Evolutionary conservation across 2,329 filamentous ascomycete species (phyloP).

Genomic region (Paraphoma chrysanthemicola): DNA sequence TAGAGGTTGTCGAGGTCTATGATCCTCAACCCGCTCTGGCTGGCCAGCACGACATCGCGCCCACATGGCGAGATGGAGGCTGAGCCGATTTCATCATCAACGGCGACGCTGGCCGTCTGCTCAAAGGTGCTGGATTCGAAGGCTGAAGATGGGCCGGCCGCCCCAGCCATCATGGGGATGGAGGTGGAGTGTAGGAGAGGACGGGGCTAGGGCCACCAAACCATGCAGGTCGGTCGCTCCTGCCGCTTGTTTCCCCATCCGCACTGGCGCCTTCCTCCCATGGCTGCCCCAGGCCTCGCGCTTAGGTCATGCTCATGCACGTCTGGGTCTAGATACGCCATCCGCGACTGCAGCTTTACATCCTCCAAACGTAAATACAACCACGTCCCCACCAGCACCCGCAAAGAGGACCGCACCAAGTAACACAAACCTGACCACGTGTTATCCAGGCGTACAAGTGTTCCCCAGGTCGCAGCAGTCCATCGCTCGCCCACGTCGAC

Average conservation of each 20-base stretch:
- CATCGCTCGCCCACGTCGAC: not conserved
- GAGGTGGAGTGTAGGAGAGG: constrained; percentile 4
- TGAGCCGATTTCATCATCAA: constrained; percentile 80
- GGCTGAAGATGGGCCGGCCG: constrained; percentile 56
- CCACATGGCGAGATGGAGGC: constrained; percentile 93
- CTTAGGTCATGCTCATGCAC: not conserved
- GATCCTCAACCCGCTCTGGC: constrained; percentile 84
- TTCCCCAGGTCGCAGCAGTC: constrained; percentile 8
- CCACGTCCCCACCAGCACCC: not conserved
- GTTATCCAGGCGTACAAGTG: constrained; percentile 1
- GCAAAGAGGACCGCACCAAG: constrained; percentile 2
- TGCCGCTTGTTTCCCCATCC: not conserved
- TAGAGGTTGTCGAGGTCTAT: constrained; percentile 92
- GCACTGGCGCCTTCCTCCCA: not conserved
- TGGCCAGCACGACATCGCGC: constrained; percentile 86
- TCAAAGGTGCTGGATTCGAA: constrained; percentile 90
- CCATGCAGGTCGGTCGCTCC: constrained; percentile 1
- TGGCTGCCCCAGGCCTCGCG: not conserved
- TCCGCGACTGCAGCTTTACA: constrained; percentile 8
- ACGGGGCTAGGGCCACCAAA: not conserved
- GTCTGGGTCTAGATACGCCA: constrained; percentile 8
- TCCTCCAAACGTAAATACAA: constrained; percentile 5
- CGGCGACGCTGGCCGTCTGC: constrained; percentile 81
- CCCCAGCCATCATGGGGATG: constrained; percentile 28
- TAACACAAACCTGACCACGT: not conserved